Conservation (phyloP, 768 basidiomycete genomes). For the Tylopilus balloui region DNA sequence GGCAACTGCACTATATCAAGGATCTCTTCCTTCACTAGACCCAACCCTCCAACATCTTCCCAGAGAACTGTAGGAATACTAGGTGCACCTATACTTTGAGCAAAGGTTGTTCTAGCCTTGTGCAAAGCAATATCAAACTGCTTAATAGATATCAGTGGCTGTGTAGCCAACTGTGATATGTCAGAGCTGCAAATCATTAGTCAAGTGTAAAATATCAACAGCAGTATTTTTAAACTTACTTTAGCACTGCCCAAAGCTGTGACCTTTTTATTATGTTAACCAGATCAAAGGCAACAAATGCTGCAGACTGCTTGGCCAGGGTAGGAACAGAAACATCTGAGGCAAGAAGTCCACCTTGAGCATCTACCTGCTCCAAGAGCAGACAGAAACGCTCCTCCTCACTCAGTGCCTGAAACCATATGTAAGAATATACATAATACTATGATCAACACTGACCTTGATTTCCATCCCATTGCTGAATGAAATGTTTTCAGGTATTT, state of each 20-base stretch:
- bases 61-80: conserved; percentile 93
- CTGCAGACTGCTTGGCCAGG: conserved; percentile 86
- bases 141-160: conserved; percentile 30
- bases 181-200: conserved; percentile 3
- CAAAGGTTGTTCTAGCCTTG: conserved; percentile 71
- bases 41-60: conserved; percentile 96
- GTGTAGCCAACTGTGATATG: conserved; percentile 6
- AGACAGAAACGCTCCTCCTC: conserved; percentile 70
- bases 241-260: conserved; percentile 39
- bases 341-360: conserved; percentile 43
- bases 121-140: conserved; percentile 75
- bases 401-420: conserved; percentile 59
- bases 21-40: conserved; percentile 84
- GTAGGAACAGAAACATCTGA: conserved; percentile 73
- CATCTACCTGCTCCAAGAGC: conserved; percentile 39
- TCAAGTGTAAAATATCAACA: neutral
- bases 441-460: conserved; percentile 44
- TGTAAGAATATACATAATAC: neutral
- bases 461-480: conserved; percentile 86
- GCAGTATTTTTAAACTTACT: conserved; percentile 13
- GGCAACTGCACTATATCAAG: conserved; percentile 94
- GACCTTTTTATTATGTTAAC: conserved; percentile 62
- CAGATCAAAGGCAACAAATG: conserved; percentile 80
- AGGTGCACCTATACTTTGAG: conserved; percentile 93
- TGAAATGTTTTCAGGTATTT: conserved; percentile 57